A percentile compares a stretch with the other conserved stretches of the same genome.
Conservation (phyloP, 257 asterid genomes). For the Fraxinus cuspidata region DNA sequence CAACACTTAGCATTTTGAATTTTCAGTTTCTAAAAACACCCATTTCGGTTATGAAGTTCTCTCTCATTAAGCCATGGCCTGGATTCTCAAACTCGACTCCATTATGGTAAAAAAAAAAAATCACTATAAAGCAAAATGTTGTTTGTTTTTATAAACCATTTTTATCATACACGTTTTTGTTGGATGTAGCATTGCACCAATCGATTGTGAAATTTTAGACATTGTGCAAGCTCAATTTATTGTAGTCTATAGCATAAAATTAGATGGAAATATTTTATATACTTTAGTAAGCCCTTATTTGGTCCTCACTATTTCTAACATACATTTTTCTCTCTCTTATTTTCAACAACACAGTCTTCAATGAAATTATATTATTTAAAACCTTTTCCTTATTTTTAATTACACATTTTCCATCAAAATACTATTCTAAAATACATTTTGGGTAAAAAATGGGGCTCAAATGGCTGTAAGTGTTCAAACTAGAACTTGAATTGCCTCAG, state of each 20-base stretch:
- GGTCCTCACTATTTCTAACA: no score
- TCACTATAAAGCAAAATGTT: no score
- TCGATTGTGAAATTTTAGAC: no score
- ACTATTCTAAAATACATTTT: no score
- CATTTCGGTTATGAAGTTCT: constrained; percentile 43
- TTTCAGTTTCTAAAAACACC: constrained; percentile 40
- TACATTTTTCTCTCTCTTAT: no score
- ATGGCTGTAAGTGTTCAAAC: background rate
- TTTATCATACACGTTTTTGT: background rate
- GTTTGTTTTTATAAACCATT: no score
- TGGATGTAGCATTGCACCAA: background rate
- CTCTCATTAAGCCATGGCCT: constrained; percentile 41
- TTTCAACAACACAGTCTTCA: no score
- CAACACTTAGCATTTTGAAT: constrained; percentile 50
- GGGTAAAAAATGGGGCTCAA: no score
- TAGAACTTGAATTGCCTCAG: background rate
- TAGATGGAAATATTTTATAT: background rate
- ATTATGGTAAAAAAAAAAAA: constrained; percentile 47
- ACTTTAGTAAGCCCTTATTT: no score
- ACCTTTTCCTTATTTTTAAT: no score
- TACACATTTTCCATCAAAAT: no score
- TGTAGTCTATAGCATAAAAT: background rate
- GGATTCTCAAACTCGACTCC: constrained; percentile 60
- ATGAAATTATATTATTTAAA: no score
- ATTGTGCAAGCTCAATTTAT: background rate